A percentile compares a stretch with the other conserved stretches of the same genome.
These are phyloP conservation scores for Fusarium tjaetaba DNA, from an alignment of 2,329 filamentous ascomycete genomes.

Conservation along the genomic window DNA sequence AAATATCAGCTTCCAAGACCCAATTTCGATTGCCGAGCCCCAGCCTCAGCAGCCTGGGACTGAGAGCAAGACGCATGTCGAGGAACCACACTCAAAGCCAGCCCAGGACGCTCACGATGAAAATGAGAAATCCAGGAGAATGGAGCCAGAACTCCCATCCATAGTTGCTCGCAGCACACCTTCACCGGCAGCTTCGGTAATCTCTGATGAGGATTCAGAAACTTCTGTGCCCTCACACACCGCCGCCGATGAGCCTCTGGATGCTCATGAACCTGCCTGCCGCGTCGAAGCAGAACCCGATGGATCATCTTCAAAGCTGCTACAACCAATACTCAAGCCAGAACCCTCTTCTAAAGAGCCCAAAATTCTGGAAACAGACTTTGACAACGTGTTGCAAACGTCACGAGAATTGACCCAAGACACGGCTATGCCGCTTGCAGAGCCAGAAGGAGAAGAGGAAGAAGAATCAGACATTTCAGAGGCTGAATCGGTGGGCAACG, in stretches of 20 bases:
- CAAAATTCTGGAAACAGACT: conserved; percentile 23
- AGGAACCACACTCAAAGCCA: conserved; percentile 7
- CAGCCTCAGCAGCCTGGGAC: conserved; percentile 17
- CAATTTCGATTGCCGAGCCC: conserved; percentile 2
- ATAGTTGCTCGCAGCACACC: conserved; percentile 11
- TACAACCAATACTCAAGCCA: conserved; percentile 1
- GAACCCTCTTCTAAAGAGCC: neutral
- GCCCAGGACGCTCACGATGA: conserved; percentile 17
- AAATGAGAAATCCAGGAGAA: conserved; percentile 15
- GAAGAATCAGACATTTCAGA: conserved; percentile 1
- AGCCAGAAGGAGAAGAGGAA: neutral
- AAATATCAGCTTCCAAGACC: conserved; percentile 7
- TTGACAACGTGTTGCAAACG: conserved; percentile 15
- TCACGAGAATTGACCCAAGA: conserved; percentile 12
- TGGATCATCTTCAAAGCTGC: conserved; percentile 1
- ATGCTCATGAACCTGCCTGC: neutral
- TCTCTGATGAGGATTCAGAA: conserved; percentile 14
- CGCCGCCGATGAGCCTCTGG: neutral
- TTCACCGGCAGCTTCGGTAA: neutral
- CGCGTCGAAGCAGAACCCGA: neutral
- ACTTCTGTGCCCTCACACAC: neutral
- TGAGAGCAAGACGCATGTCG: neutral
- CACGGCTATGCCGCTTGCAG: neutral
- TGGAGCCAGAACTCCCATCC: conserved; percentile 18
- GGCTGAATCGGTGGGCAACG: conserved; percentile 1